These are phyloP conservation scores for Haplosporangium sp. DNA, from an alignment of 371 early-diverging fungal species.

Conservation along the genomic window DNA sequence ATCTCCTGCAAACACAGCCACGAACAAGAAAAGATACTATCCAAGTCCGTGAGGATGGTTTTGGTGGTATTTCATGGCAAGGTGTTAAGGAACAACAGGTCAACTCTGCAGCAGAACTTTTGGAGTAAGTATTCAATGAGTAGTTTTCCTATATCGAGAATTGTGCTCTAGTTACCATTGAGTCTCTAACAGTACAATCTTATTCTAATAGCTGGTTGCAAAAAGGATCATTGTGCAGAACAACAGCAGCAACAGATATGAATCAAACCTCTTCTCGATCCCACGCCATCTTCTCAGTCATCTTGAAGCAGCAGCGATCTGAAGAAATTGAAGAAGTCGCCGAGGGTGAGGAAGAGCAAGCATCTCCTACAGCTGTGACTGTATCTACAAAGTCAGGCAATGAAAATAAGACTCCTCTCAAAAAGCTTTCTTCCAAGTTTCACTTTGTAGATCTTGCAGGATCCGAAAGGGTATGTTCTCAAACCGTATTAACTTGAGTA, in stretches of 20 bases:
- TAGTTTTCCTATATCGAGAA: too few species aligned
- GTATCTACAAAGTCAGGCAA: conserved; percentile 10
- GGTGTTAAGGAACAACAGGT: conserved; percentile 90
- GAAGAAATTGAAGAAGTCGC: conserved; percentile 33
- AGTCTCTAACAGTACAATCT: too few species aligned
- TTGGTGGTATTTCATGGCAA: conserved; percentile 90
- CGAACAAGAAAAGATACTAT: conserved; percentile 60
- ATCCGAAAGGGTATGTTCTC: conserved; percentile 72
- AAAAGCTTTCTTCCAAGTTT: conserved; percentile 78
- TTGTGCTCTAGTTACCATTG: too few species aligned
- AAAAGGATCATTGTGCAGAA: conserved; percentile 88
- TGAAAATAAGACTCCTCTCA: conserved; percentile 18
- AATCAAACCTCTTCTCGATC: conserved; percentile 96
- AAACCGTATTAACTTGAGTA: neutral
- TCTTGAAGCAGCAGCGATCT: conserved; percentile 48
- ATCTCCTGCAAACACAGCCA: conserved; percentile 76
- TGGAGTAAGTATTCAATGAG: conserved; percentile 59
- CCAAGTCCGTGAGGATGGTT: conserved; percentile 91
- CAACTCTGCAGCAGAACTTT: conserved; percentile 77
- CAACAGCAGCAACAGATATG: conserved; percentile 97
- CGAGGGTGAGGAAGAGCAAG: conserved; percentile 14
- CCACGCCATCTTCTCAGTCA: conserved; percentile 97
- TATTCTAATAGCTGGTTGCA: conserved; percentile 62
- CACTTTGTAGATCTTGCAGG: conserved; percentile 99
- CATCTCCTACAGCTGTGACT: conserved; percentile 4